These are phyloP conservation scores for Diaporthe eres DNA, from an alignment of 2,329 filamentous ascomycete genomes.

Conservation along the genomic window DNA sequence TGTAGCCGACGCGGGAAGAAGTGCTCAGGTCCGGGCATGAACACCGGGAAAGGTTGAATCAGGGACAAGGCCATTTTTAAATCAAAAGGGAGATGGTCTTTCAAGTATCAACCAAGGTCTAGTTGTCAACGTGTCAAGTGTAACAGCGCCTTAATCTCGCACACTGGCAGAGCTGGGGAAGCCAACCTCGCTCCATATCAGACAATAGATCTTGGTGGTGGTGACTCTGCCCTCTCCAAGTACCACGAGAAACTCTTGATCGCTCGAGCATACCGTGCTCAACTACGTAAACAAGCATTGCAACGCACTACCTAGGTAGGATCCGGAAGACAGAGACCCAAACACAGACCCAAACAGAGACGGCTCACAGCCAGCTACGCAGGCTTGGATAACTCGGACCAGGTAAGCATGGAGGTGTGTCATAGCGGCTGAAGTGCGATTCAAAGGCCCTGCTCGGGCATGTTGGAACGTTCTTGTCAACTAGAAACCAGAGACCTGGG, in stretches of 20 bases:
- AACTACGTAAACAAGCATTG: background rate
- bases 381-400: background rate
- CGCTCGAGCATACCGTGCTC: background rate
- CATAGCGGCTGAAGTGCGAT: background rate
- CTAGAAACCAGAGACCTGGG: background rate
- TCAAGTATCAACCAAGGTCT: too few species aligned
- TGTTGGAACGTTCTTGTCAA: background rate
- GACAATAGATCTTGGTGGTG: background rate
- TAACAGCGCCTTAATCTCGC: too few species aligned
- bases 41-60: too few species aligned
- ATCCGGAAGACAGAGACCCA: background rate
- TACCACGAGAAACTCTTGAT: background rate
- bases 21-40: too few species aligned
- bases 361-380: background rate
- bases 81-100: too few species aligned
- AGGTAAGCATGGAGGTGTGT: background rate
- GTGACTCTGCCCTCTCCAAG: background rate
- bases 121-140: too few species aligned
- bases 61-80: too few species aligned
- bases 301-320: background rate
- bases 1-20: background rate
- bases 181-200: background rate
- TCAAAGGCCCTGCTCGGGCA: background rate
- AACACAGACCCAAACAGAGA: background rate
- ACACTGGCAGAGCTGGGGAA: too few species aligned